Evolutionary conservation across 768 basidiomycete species (phyloP), one percentile per base, ranked within the genome.

Genomic region (Gymnopilus dilepis): DNA sequence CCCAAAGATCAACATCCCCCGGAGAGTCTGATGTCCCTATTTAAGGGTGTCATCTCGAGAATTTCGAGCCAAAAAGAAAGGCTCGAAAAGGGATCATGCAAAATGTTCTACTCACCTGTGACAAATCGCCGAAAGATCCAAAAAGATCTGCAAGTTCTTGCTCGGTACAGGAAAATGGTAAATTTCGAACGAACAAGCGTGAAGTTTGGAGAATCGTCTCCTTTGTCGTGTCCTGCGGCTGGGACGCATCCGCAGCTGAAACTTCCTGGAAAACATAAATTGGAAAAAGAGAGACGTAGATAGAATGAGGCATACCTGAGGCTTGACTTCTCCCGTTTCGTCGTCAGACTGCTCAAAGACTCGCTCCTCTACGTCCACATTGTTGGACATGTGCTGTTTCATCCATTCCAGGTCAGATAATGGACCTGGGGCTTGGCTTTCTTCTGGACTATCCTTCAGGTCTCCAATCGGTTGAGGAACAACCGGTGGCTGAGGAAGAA

Each of bases 161-260:
- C 17, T 90, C 84, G 6, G 90, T 89, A 59, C 91, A 93, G 0
- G 89, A 85, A 69, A 95, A 99, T 0, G 95, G 82, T n/a, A 99
- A 75, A 70, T 99, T 99, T n/a, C 97, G 93, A 5, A 99, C 77
- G 70, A 99, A 99, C 2, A 99, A 78, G 4, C 96, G 86, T 0
- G 86, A 83, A 0, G 95, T 96, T 59, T 84, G 82, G 4, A 89
- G 76, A 55, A 97, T 90, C 1, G 87, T 85, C 33, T 81, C 78
- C 53, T 71, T 76, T 4, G 75, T 78, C 2, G 76, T 63, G 51
- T 86, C 81, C 22, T 76, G 70, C 8, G 73, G 65, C 5, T 67
- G 42, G 30, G 48, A 42, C n/a, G 41, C 2, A n/a, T 33, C 31
- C 21, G 33, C 30, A 40, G 47, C 33, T 12, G 21, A 24, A n/a